Percentiles rank a stretch among this genome's conserved stretches.
These are phyloP conservation scores for Tetracladium setigerum DNA, from an alignment of 495 filamentous ascomycete species.

Conservation along the genomic window DNA sequence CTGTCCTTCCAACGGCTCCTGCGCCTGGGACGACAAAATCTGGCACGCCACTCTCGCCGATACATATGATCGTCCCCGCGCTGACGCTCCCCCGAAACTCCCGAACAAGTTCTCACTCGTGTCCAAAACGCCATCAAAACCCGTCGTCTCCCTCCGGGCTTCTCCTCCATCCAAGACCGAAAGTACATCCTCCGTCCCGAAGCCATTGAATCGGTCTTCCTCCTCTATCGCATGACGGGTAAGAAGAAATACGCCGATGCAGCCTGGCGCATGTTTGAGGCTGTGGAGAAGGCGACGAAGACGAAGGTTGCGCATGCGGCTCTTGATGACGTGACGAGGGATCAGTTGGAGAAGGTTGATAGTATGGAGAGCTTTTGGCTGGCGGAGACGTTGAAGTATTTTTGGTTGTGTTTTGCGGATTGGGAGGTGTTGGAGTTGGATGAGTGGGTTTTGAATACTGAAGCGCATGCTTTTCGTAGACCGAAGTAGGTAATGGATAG, in stretches of 20 bases:
- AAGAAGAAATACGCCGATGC: conserved; percentile 45
- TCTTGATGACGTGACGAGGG: conserved; percentile 30
- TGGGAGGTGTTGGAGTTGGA: conserved; percentile 69
- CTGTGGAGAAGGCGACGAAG: conserved; percentile 32
- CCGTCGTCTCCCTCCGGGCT: conserved; percentile 46
- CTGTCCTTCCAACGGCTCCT: conserved; percentile 14
- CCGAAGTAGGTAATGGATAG: conserved; percentile 20
- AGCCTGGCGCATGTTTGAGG: conserved; percentile 54
- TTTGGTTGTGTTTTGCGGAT: conserved; percentile 67
- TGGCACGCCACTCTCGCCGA: conserved; percentile 8
- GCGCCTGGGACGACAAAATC: conserved; percentile 14
- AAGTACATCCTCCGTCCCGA: conserved; percentile 64
- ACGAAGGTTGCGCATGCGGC: conserved; percentile 39
- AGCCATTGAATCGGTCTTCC: conserved; percentile 57
- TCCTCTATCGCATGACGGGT: conserved; percentile 54
- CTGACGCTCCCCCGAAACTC: not conserved
- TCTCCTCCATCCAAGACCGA: conserved; percentile 48
- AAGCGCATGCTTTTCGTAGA: conserved; percentile 49
- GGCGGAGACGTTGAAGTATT: conserved; percentile 76
- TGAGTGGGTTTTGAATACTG: conserved; percentile 72
- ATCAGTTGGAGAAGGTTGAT: conserved; percentile 22
- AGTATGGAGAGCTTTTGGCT: conserved; percentile 58
- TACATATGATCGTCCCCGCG: not conserved
- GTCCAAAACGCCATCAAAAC: conserved; percentile 30
- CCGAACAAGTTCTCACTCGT: not conserved